A percentile compares a stretch with the other conserved stretches of the same genome.
phyloP scores from a whole-genome alignment of 352 stramenopile genomes.

The Pythium utonaiense region DNA sequence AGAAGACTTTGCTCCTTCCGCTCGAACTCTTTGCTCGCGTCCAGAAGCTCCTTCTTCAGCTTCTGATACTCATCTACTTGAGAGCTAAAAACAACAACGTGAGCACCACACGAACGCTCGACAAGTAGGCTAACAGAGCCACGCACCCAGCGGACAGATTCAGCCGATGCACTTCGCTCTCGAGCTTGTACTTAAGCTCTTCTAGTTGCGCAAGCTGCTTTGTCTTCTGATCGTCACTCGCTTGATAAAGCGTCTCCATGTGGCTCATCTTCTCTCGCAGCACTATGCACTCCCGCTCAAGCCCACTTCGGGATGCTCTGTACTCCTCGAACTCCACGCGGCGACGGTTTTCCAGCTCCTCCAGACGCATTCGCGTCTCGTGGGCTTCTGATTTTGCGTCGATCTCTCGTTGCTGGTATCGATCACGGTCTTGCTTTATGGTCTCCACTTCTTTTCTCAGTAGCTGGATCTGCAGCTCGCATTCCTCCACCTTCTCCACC shows the following conservation, averaged over 20 bases:
- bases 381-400: conserved; percentile 55
- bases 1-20: conserved; percentile 37
- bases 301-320: conserved; percentile 32
- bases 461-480: conserved; percentile 42
- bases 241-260: conserved; percentile 36
- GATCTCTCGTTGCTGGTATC: conserved; percentile 55
- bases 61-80: conserved; percentile 52
- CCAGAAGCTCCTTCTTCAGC: conserved; percentile 49
- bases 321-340: conserved; percentile 77
- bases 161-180: conserved; percentile 49
- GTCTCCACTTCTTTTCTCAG: conserved; percentile 39
- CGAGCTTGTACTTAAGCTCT: conserved; percentile 55
- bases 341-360: conserved; percentile 59
- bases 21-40: conserved; percentile 39
- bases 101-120: conserved; percentile 3
- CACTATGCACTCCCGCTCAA: conserved; percentile 53
- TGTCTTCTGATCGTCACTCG: conserved; percentile 47
- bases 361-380: conserved; percentile 60
- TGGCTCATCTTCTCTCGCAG: conserved; percentile 55
- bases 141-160: conserved; percentile 38
- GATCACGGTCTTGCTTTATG: conserved; percentile 54
- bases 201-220: conserved; percentile 57
- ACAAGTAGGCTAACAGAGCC: too few species aligned
- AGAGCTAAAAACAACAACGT: conserved; percentile 19
- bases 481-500: conserved; percentile 51